Evolutionary conservation across 345 rosid species (phyloP).

Genomic region (Moricandia arvensis): DNA sequence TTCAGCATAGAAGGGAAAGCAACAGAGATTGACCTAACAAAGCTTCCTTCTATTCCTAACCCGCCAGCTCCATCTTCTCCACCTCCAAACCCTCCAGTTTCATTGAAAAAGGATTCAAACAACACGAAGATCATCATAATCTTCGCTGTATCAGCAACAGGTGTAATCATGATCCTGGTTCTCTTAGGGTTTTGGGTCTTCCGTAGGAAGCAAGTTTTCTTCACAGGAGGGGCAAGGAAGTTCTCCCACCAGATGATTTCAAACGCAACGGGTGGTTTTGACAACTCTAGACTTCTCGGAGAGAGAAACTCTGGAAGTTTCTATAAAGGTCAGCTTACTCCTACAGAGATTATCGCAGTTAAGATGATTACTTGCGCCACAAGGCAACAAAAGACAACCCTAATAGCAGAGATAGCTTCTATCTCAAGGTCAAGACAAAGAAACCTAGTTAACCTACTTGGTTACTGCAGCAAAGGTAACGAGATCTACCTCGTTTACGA

Average conservation of each 20-base stretch:
- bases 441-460: constrained; percentile 46
- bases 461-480: constrained; percentile 44
- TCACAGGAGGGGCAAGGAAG: constrained; percentile 10
- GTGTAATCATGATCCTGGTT: neutral
- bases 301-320: constrained; percentile 25
- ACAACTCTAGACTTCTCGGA: constrained; percentile 14
- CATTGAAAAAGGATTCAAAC: neutral
- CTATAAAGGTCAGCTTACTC: constrained; percentile 26
- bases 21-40: constrained; percentile 40
- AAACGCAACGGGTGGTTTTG: constrained; percentile 24
- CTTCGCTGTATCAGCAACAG: neutral
- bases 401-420: neutral
- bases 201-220: neutral
- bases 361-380: constrained; percentile 25
- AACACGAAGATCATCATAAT: constrained; percentile 16
- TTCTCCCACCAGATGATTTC: constrained; percentile 29
- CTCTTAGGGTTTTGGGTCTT: neutral
- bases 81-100: neutral
- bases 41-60: constrained; percentile 55
- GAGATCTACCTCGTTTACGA: constrained; percentile 49
- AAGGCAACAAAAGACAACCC: constrained; percentile 26
- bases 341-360: constrained; percentile 20
- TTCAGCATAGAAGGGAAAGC: constrained; percentile 49
- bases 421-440: constrained; percentile 40
- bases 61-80: neutral